phyloP scores from a whole-genome alignment of 768 basidiomycete genomes.

The Psilocybe azurescens region DNA sequence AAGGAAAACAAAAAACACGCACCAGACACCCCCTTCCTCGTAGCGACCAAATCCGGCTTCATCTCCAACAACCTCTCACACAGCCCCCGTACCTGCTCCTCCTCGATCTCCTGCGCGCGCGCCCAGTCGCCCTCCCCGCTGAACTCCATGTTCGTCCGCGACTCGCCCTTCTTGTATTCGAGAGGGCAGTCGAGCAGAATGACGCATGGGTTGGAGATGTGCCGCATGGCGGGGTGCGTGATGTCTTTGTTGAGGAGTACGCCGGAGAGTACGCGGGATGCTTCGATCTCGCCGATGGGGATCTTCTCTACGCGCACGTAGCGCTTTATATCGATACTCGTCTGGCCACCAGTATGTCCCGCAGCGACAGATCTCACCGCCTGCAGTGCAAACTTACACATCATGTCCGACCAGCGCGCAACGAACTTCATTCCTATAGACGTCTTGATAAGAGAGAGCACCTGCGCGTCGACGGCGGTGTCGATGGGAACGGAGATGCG shows the following conservation, averaged over 20 bases:
- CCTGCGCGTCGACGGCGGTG: conserved; percentile 81
- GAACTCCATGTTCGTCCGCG: conserved; percentile 98
- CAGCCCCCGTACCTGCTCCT: conserved; percentile 88
- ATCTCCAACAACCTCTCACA: conserved; percentile 88
- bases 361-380: conserved; percentile 87
- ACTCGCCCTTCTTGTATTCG: conserved; percentile 99
- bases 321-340: conserved; percentile 96
- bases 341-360: conserved; percentile 60
- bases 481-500: conserved; percentile 91
- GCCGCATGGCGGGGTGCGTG: conserved; percentile 95
- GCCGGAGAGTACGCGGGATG: conserved; percentile 84
- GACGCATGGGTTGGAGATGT: conserved; percentile 87
- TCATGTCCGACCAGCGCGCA: conserved; percentile 94
- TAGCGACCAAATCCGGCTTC: conserved; percentile 61
- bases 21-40: conserved; percentile 69
- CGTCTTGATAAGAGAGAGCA: conserved; percentile 97
- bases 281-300: conserved; percentile 97
- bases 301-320: conserved; percentile 98
- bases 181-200: conserved; percentile 92
- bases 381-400: conserved; percentile 93
- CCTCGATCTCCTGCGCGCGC: conserved; percentile 87
- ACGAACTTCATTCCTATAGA: conserved; percentile 99
- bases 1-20: conserved; percentile 28
- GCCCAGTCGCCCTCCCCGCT: conserved; percentile 94
- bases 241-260: conserved; percentile 99